Evolutionary conservation across 257 asterid species (phyloP), one percentile per base, ranked within the genome.

Genomic region (Catharanthus roseus): DNA sequence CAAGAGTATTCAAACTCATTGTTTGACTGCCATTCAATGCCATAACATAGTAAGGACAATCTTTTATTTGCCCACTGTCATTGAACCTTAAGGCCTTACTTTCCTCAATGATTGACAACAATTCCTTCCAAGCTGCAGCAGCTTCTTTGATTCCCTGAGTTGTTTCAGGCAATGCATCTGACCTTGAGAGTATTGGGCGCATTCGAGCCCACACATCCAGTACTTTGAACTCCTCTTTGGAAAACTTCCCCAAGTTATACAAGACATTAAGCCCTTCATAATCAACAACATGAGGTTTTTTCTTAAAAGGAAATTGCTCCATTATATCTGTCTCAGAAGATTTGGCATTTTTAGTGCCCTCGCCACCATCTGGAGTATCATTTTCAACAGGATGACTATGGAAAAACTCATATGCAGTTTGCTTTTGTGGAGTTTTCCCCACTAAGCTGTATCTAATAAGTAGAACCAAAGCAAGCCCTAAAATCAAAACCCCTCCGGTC

Each of bases 151-250:
- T 81, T 73, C 99, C 99, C 75, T 83, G 89, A 65, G 84, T 81
- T 15, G 95, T 93, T 75, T 88, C 88, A 47, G 96, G 93, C 84
- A 93, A 83, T 29, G 91, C 95, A 82, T 93, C 97, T 26, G 97
- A 85, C 77, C 96, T 82, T 28, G 97, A 84, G 44, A 91, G 85
- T 55, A 91, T 65, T 26, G 74, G 74, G 62, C 87, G 85, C 96
- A 93, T 84, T 57, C 83, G 79, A 23, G 68, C 49, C 96, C 96
- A 91, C 7, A 75, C 89, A 18, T 81, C 87, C 81, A 93, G 56
- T 28, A 87, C 78, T 64, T 77, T 65, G 24, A 87, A 80, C 65
- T 77, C 87, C 56, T 74, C 74, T 49, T 31, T 65, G 3, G 87
- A 85, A 75, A 87, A 28, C 61, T 87, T 90, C 69, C 77, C 83